Evolutionary conservation across 192 early-diverging fungal species (phyloP), one percentile per base, ranked within the genome.

Genomic region (Rhizophlyctis rosea): DNA sequence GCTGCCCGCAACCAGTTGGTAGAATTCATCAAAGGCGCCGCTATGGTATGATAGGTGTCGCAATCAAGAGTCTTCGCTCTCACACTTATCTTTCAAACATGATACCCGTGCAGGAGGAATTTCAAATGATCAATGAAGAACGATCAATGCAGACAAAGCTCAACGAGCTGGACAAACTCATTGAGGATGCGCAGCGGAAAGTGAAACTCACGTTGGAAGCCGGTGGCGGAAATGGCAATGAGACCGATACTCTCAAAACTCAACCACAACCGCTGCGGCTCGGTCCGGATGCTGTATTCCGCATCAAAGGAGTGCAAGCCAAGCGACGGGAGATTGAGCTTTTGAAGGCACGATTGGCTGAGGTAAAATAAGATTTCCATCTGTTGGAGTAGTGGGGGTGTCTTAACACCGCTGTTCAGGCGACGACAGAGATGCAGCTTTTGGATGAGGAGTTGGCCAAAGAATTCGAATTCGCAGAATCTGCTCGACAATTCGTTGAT

Each of bases 121-220:
- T 67, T 53, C 32, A 67, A 4, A 49, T 53, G 49, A 60, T 67
- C 31, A 67, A 59, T 44, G 33, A 4, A 0, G 65, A 67, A 18
- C 47, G 57, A 27, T 25, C 49, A 32, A 32, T 67, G 14, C 34
- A 21, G 0, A 21, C 30, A 21, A 49, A 59, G 11, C 57, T 67
- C 11, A 67, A 67, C 49, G 21, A 49, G 24, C 50, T 67, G 3
- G 65, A 67, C 57, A 47, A 51, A 3, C 35, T 67, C 4, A 50
- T 59, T 29, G 57, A 49, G 1, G 57, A 32, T 3, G 65, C 65
- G 18, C 49, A 56, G 2, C 52, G 27, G 52, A 53, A 47, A 32
- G 30, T 44, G 7, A 55, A 39, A 35, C 24, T 25, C 27, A 36
- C 54, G 21, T 47, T 23, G 18, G 52, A 61, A 21, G 30, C 52